Evolutionary conservation across 495 filamentous ascomycete species (phyloP).

Genomic region (Articulospora tetracladia): DNA sequence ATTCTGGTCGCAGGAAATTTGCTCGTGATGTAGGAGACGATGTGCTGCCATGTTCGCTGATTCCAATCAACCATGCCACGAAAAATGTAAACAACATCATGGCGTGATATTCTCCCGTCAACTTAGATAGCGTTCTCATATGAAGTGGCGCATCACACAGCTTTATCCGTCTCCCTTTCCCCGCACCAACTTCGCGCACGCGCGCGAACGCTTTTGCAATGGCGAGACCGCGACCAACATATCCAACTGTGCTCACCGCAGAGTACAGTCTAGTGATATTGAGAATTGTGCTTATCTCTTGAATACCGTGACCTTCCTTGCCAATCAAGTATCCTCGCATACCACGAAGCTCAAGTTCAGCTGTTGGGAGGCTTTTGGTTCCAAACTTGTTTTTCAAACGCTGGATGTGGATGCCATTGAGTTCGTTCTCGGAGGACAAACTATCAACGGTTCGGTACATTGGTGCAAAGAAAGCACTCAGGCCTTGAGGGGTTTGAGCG

Average conservation of each 20-base stretch:
- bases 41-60: slow-evolving; percentile 36
- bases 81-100: slow-evolving; percentile 59
- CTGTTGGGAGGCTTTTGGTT: slow-evolving; percentile 64
- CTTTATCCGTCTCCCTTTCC: slow-evolving; percentile 30
- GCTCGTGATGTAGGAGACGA: background rate
- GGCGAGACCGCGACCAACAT: slow-evolving; percentile 56
- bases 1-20: background rate
- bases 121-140: slow-evolving; percentile 54
- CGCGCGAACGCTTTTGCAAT: slow-evolving; percentile 55
- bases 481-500: slow-evolving; percentile 50
- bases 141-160: slow-evolving; percentile 56
- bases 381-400: slow-evolving; percentile 70
- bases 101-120: slow-evolving; percentile 40
- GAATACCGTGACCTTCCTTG: slow-evolving; percentile 56
- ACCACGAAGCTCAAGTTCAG: slow-evolving; percentile 58
- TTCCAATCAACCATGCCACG: slow-evolving; percentile 52
- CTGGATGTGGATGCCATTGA: slow-evolving; percentile 65
- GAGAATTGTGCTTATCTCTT: slow-evolving; percentile 61
- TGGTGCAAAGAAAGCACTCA: slow-evolving; percentile 67
- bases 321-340: slow-evolving; percentile 65
- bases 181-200: slow-evolving; percentile 35
- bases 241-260: slow-evolving; percentile 50
- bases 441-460: slow-evolving; percentile 43
- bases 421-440: slow-evolving; percentile 35
- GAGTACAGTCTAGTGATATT: slow-evolving; percentile 68